These are phyloP conservation scores for Conticribra guillardii DNA, from an alignment of 108 stramenopile genomes.

Conservation along the genomic window DNA sequence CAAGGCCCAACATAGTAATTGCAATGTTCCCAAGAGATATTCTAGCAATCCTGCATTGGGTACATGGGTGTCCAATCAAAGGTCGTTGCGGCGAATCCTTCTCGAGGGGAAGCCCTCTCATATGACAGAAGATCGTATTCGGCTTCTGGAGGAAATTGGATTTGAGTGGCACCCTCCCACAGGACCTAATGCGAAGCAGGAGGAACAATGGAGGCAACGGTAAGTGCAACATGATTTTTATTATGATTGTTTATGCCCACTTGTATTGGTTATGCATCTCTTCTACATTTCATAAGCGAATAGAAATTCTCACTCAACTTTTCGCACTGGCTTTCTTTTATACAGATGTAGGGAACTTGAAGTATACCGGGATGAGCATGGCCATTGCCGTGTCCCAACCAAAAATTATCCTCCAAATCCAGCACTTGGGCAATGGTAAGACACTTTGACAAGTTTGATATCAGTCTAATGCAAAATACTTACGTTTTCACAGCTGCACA, in stretches of 20 bases:
- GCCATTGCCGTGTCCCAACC: slow-evolving; percentile 42
- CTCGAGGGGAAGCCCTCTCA: slow-evolving; percentile 38
- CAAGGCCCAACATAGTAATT: not conserved
- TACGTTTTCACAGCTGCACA: too few species aligned
- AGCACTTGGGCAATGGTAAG: slow-evolving; percentile 38
- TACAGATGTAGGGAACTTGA: not conserved
- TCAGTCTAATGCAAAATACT: too few species aligned
- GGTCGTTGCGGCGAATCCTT: not conserved
- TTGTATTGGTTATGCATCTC: too few species aligned
- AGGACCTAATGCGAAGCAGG: not conserved
- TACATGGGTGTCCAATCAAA: not conserved
- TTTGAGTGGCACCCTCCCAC: slow-evolving; percentile 51
- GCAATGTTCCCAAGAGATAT: slow-evolving; percentile 1
- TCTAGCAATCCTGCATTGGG: not conserved
- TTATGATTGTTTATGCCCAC: too few species aligned
- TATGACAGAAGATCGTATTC: slow-evolving; percentile 57
- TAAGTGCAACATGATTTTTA: not conserved
- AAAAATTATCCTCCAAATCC: slow-evolving; percentile 49
- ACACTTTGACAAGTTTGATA: too few species aligned
- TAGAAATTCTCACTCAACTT: too few species aligned
- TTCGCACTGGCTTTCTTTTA: too few species aligned
- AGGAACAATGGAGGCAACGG: not conserved
- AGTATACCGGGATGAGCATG: slow-evolving; percentile 41
- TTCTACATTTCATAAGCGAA: too few species aligned
- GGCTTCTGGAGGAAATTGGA: slow-evolving; percentile 41